Conservation (phyloP, 2,329 filamentous ascomycete species). For the Diaporthe citrichinensis region DNA sequence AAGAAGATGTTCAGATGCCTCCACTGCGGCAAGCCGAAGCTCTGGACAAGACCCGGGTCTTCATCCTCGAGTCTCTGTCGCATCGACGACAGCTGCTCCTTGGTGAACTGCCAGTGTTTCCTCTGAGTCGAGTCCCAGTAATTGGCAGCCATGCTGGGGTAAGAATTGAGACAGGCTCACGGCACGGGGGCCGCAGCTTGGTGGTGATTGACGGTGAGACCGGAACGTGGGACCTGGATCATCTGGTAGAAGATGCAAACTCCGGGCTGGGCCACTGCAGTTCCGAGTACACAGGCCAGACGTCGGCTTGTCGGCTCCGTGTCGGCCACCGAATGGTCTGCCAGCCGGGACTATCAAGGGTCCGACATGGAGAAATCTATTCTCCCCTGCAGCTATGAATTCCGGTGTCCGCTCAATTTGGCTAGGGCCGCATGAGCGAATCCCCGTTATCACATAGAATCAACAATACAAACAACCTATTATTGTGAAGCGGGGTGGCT, state of each 20-base stretch:
- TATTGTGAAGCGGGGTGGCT: neutral
- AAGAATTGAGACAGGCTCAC: constrained; percentile 43
- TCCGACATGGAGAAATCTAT: neutral
- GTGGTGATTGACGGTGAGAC: neutral
- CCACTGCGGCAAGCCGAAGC: constrained; percentile 85
- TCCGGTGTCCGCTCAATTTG: neutral
- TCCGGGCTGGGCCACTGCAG: neutral
- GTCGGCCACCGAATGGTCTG: constrained; percentile 20
- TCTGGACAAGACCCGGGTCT: constrained; percentile 79
- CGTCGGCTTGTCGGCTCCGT: constrained; percentile 45
- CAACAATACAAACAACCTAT: neutral
- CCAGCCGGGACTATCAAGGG: neutral
- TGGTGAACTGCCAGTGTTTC: constrained; percentile 90
- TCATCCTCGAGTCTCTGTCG: constrained; percentile 84
- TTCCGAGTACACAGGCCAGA: neutral
- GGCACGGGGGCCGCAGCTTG: constrained; percentile 33
- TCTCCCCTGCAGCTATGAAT: neutral
- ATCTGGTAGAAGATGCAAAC: neutral
- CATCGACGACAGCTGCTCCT: constrained; percentile 81
- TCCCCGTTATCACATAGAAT: neutral
- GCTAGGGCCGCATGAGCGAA: neutral
- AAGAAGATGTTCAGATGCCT: constrained; percentile 92
- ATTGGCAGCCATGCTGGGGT: constrained; percentile 83
- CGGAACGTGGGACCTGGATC: neutral
- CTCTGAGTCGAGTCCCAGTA: constrained; percentile 97